Conservation (phyloP, 139 green algal species). For the Gonium pectorale region DNA sequence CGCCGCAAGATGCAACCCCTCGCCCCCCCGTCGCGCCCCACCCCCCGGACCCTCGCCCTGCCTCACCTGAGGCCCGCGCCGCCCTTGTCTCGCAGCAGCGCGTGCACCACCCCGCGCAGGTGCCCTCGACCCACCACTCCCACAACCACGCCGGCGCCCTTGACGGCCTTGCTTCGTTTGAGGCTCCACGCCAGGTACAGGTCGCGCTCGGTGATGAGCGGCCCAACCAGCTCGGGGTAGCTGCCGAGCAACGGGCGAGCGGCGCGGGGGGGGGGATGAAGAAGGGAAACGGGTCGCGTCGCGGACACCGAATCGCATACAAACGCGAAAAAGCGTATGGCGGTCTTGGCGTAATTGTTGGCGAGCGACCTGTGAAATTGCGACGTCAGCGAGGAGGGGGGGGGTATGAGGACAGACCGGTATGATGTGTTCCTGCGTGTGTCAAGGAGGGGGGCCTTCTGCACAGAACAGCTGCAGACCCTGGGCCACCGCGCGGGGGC, state of each 20-base stretch:
- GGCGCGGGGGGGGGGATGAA: neutral
- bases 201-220: slow-evolving; percentile 80
- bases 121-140: slow-evolving; percentile 84
- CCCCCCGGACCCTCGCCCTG: too few species aligned
- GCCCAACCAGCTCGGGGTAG: slow-evolving; percentile 57
- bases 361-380: too few species aligned
- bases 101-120: slow-evolving; percentile 70
- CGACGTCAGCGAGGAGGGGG: too few species aligned
- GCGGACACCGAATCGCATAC: too few species aligned
- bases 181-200: slow-evolving; percentile 83
- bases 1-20: neutral
- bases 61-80: slow-evolving; percentile 53
- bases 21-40: neutral
- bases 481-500: too few species aligned
- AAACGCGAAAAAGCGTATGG: too few species aligned
- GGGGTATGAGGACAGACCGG: too few species aligned
- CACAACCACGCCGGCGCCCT: slow-evolving; percentile 71
- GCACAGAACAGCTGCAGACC: too few species aligned
- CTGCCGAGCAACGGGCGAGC: neutral
- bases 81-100: slow-evolving; percentile 53
- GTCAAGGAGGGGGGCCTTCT: too few species aligned
- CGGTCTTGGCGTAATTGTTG: too few species aligned
- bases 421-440: too few species aligned
- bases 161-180: slow-evolving; percentile 82
- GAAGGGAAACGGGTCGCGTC: neutral